These are phyloP conservation scores for Teratosphaeriaceae sp. DNA, from an alignment of 2,329 filamentous ascomycete species.

Conservation along the genomic window DNA sequence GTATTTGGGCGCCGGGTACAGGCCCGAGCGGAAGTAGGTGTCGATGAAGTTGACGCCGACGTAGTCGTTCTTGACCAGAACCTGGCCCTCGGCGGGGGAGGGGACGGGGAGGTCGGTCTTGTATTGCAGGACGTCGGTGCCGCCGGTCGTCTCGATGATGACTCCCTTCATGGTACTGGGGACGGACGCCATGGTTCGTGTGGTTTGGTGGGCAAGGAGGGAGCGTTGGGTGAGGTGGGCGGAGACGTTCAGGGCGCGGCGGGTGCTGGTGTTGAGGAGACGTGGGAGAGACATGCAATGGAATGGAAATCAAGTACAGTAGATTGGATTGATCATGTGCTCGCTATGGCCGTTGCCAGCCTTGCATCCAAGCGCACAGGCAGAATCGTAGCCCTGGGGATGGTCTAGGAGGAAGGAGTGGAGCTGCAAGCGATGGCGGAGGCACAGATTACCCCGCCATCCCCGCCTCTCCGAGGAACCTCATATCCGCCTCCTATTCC, in stretches of 20 bases:
- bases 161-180: conserved; percentile 68
- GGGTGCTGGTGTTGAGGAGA: not conserved
- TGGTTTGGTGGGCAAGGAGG: not conserved
- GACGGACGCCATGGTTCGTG: conserved; percentile 33
- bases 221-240: conserved; percentile 2
- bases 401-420: too few relatives aligned
- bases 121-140: conserved; percentile 64
- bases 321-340: too few relatives aligned
- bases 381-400: too few relatives aligned
- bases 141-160: conserved; percentile 64
- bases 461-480: too few relatives aligned
- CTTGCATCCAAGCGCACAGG: too few relatives aligned
- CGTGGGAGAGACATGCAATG: conserved; percentile 7
- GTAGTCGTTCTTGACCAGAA: conserved; percentile 75
- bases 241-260: conserved; percentile 2
- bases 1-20: conserved; percentile 63
- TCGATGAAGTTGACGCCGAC: conserved; percentile 87
- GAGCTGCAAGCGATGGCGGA: too few relatives aligned
- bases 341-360: too few relatives aligned
- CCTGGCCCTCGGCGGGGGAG: conserved; percentile 57
- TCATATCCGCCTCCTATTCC: too few relatives aligned
- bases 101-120: conserved; percentile 67
- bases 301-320: too few relatives aligned
- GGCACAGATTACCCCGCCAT: too few relatives aligned
- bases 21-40: conserved; percentile 82